These are phyloP conservation scores for Podospora fimiseda DNA, from an alignment of 495 filamentous ascomycete species.

Conservation along the genomic window DNA sequence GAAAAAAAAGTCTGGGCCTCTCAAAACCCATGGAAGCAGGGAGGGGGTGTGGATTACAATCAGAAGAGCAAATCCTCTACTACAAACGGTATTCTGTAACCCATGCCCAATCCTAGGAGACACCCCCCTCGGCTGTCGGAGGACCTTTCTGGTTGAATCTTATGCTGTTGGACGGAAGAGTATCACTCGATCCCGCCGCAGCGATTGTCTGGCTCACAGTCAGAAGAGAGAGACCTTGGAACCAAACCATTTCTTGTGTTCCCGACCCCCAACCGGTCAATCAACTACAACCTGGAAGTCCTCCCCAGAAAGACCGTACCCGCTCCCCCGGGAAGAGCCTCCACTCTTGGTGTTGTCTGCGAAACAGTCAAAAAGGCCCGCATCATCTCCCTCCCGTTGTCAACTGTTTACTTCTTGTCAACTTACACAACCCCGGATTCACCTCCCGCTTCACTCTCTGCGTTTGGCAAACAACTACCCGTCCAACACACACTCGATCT, in stretches of 20 bases:
- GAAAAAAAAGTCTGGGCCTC: slow-evolving; percentile 1
- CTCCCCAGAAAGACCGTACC: no score
- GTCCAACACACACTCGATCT: slow-evolving; percentile 6
- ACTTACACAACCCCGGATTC: slow-evolving; percentile 8
- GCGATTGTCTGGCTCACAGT: slow-evolving; percentile 13
- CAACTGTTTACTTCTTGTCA: slow-evolving; percentile 23
- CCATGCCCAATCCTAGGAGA: slow-evolving; percentile 18
- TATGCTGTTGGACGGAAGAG: slow-evolving; percentile 12
- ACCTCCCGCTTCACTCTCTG: slow-evolving; percentile 16
- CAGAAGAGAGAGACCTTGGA: slow-evolving; percentile 7
- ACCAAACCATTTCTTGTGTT: slow-evolving; percentile 4
- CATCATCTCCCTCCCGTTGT: slow-evolving; percentile 7
- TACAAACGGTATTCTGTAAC: slow-evolving; percentile 6
- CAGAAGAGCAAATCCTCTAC: background rate
- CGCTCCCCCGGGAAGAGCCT: slow-evolving; percentile 3
- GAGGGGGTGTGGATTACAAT: slow-evolving; percentile 7
- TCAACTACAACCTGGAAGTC: slow-evolving; percentile 2
- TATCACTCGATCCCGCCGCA: slow-evolving; percentile 16
- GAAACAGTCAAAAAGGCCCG: slow-evolving; percentile 16
- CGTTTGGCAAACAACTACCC: slow-evolving; percentile 23
- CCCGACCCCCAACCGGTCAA: slow-evolving; percentile 7
- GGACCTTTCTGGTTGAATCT: slow-evolving; percentile 4
- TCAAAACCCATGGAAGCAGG: background rate
- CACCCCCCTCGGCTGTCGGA: slow-evolving; percentile 21
- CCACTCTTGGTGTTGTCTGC: slow-evolving; percentile 16